phyloP scores from a whole-genome alignment of 352 stramenopile species.

The Elongisporangium anandrum region DNA sequence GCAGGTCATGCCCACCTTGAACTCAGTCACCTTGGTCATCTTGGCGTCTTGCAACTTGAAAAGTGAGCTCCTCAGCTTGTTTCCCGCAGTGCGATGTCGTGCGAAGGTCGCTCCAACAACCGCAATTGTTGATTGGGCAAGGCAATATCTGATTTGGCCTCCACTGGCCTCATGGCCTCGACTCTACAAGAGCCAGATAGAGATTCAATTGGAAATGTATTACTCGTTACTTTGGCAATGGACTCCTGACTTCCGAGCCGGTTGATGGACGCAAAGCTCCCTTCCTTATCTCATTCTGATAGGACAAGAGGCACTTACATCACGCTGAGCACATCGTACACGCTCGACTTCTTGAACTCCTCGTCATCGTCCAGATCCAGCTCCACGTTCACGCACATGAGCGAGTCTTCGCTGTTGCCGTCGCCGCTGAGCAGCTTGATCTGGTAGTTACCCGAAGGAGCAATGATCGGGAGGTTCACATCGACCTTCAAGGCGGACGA shows the following conservation, averaged over 20 bases:
- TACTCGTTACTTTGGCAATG: neutral
- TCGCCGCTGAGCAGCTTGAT: conserved; percentile 64
- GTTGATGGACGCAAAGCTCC: neutral
- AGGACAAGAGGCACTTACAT: conserved; percentile 39
- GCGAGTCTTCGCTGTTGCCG: conserved; percentile 25
- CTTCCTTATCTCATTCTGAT: too few species aligned
- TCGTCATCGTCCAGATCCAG: conserved; percentile 50
- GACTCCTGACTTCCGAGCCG: neutral
- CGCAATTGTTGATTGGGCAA: neutral
- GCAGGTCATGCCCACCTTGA: conserved; percentile 90
- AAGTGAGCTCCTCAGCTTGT: neutral
- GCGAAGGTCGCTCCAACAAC: neutral
- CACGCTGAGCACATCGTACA: conserved; percentile 64
- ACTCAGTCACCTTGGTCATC: conserved; percentile 76
- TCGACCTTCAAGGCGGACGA: conserved; percentile 69
- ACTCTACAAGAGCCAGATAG: neutral
- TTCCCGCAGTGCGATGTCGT: neutral
- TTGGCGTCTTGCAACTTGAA: conserved; percentile 1
- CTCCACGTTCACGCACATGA: conserved; percentile 82
- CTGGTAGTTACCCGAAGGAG: conserved; percentile 76
- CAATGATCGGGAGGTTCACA: conserved; percentile 80
- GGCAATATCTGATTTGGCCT: neutral
- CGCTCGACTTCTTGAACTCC: conserved; percentile 37
- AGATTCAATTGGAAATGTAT: neutral
- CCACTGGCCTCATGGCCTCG: neutral